These are phyloP conservation scores for Hawksworthiomyces lignivorus DNA, from an alignment of 2,329 filamentous ascomycete species.

Conservation along the genomic window DNA sequence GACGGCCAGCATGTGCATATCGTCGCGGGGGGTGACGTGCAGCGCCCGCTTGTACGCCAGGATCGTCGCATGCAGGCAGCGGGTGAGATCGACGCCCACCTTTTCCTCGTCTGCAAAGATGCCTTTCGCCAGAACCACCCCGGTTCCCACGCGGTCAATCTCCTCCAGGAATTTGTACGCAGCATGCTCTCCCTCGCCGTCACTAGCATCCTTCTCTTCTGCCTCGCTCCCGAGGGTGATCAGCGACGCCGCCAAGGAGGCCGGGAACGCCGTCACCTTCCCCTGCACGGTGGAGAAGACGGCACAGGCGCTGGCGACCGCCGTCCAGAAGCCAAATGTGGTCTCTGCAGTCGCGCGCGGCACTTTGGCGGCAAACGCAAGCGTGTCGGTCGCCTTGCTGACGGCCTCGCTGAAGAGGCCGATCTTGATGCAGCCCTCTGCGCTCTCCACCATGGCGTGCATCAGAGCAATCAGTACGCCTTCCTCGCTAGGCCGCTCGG, in stretches of 20 bases:
- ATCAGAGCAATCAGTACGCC: constrained; percentile 82
- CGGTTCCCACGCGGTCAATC: constrained; percentile 54
- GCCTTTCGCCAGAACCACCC: constrained; percentile 36
- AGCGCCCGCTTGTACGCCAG: constrained; percentile 84
- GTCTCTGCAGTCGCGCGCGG: constrained; percentile 55
- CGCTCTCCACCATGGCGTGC: constrained; percentile 79
- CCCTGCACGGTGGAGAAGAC: constrained; percentile 74
- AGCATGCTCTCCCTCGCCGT: constrained; percentile 16
- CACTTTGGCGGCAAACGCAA: constrained; percentile 59
- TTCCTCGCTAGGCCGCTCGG: constrained; percentile 62
- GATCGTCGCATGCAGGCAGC: constrained; percentile 63
- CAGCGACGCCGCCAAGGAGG: constrained; percentile 47
- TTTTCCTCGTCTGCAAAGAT: constrained; percentile 39
- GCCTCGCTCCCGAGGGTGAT: constrained; percentile 41
- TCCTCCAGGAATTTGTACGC: constrained; percentile 58
- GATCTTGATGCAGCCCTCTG: constrained; percentile 67
- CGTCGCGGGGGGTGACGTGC: constrained; percentile 59
- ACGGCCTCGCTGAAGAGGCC: constrained; percentile 81
- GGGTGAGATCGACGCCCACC: constrained; percentile 42
- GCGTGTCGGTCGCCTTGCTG: constrained; percentile 59
- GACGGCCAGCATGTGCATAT: constrained; percentile 85
- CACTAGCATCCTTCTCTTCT: constrained; percentile 19
- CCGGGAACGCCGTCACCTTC: constrained; percentile 55
- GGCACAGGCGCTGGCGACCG: constrained; percentile 78
- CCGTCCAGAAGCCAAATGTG: constrained; percentile 88